Evolutionary conservation across 805 yeast species (phyloP).

Genomic region (Hanseniaspora meyeri): DNA sequence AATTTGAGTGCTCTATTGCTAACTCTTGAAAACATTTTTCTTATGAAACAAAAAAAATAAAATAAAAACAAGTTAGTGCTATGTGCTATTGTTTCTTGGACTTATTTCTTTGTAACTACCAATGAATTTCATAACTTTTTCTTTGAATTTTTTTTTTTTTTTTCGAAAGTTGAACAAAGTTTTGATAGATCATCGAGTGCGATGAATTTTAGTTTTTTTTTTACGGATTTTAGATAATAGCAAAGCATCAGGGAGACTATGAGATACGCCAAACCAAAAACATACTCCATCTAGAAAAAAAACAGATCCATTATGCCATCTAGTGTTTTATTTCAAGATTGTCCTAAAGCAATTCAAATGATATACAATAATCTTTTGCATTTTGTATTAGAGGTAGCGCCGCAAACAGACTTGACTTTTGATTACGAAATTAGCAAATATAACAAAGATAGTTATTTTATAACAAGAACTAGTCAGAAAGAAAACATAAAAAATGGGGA

Average conservation of each 20-base stretch:
- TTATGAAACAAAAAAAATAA: no score
- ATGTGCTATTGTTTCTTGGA: no score
- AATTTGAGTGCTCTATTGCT: neutral
- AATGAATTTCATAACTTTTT: no score
- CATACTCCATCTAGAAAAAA: neutral
- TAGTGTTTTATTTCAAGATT: neutral
- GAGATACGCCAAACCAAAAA: neutral
- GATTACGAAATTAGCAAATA: neutral
- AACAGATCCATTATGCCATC: neutral
- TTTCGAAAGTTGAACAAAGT: neutral
- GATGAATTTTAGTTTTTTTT: neutral
- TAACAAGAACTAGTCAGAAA: neutral
- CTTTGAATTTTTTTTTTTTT: neutral
- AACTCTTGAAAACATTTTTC: neutral
- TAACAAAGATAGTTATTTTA: neutral
- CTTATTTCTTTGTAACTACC: no score
- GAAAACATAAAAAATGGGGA: neutral
- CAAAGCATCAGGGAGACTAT: neutral
- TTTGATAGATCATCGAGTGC: neutral
- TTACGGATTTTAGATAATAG: neutral
- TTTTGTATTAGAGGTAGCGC: conserved; percentile 2
- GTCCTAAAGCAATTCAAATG: conserved; percentile 2
- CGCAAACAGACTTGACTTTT: neutral
- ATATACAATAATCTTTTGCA: neutral
- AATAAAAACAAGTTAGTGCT: no score